Evolutionary conservation across 2,329 filamentous ascomycete genomes (phyloP).

Genomic region (Pseudogymnoascus sp.): DNA sequence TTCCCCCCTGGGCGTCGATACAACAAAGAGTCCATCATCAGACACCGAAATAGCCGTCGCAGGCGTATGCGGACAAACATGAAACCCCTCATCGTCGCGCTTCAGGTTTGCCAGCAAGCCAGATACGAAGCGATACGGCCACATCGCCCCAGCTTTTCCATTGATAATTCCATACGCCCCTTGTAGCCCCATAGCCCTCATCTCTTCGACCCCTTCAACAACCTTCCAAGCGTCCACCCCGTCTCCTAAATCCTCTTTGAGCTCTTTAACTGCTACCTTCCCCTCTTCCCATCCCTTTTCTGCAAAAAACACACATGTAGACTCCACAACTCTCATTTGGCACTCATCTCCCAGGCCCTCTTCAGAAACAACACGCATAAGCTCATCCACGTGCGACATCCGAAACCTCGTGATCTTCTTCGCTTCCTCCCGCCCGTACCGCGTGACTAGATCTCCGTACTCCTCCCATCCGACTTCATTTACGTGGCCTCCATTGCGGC

Average conservation of each 20-base stretch:
- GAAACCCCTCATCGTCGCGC: background rate
- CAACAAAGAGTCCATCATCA: constrained; percentile 31
- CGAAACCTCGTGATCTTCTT: constrained; percentile 38
- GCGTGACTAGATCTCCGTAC: constrained; percentile 30
- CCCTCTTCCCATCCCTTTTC: background rate
- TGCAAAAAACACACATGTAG: background rate
- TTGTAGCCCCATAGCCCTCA: constrained; percentile 19
- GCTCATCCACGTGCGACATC: constrained; percentile 32
- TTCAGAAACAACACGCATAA: background rate
- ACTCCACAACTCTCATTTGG: background rate
- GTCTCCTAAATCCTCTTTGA: background rate
- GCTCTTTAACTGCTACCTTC: background rate
- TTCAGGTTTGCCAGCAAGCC: constrained; percentile 33
- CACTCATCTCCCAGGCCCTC: constrained; percentile 7
- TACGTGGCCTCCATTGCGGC: constrained; percentile 46
- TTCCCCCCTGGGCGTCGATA: constrained; percentile 39
- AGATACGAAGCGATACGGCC: constrained; percentile 44
- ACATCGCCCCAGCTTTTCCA: constrained; percentile 39
- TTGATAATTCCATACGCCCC: constrained; percentile 23
- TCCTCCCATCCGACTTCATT: constrained; percentile 39
- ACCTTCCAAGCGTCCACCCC: background rate
- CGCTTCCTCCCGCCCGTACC: constrained; percentile 33
- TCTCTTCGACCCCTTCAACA: background rate
- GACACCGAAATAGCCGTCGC: constrained; percentile 25
- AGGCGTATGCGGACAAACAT: constrained; percentile 34